Base-by-base conservation (phyloP, 176 grass and related monocot species). In the Ensete ventricosum region DNA sequence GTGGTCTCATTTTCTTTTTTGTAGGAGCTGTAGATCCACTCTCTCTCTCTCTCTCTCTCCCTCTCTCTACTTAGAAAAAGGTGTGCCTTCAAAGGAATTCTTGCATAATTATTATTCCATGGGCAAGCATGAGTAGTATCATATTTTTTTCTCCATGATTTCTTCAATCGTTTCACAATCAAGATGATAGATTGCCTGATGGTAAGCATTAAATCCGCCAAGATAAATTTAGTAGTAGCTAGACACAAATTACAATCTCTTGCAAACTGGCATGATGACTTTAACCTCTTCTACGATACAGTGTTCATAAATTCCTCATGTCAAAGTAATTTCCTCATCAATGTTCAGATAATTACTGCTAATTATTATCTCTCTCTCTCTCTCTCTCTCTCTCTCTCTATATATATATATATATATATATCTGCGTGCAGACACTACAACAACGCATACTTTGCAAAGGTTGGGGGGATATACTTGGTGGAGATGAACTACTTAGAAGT, bases 401-500 rank as follows among this genome's bases (percentile, higher is more conserved):
- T 24, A 24, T 24, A 24, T 24, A 24, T 24, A 24, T 24, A 24
- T 24, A 24, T 24, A 1, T 60, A 8, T 29, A 13, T 67, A 27
- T 67, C 6, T 27, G 13, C 11, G 1, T 79, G 67, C 78, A 98
- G 94, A 93, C 91, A 86, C 75, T 98, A 98, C 82, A 98, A 98
- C 88, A 98, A 98, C 73, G 90, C 94, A 21, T 98, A 98, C 82
- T 98, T 91, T 75, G 94, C 94, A 21, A 92, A 92, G 50, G 90
- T 98, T 49, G 94, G 94, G 69, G 94, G 94, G 70, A 91, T 98
- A 78, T 89, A 77, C 82, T 75, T 98, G 64, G 82, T 89, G 84
- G 94, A 98, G 90, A 98, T 98, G 82, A 98, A 98, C 77, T 98
- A 93, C 84, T 71, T 98, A 43, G 94, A 98, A 82, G 90, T 98